Evolutionary conservation across 768 basidiomycete species (phyloP).

Genomic region (Suillus variegatus): DNA sequence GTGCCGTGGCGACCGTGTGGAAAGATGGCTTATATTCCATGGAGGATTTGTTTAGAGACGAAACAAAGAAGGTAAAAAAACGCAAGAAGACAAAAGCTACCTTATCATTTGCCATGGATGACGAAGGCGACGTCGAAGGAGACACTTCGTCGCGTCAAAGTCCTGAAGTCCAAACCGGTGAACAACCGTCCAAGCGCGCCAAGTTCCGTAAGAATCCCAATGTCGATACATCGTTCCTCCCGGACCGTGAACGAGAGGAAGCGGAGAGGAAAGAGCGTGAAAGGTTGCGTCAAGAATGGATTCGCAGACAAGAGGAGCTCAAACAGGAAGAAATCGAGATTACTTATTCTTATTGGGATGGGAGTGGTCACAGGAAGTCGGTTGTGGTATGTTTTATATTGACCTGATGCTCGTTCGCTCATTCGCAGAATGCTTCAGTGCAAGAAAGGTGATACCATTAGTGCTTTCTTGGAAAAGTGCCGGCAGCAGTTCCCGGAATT

Average conservation of each 20-base stretch:
- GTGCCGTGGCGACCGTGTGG: conserved; percentile 12
- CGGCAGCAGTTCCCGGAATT: conserved; percentile 92
- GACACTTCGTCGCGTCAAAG: conserved; percentile 40
- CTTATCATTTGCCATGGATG: conserved; percentile 89
- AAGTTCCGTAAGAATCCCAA: conserved; percentile 94
- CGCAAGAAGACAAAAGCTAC: conserved; percentile 91
- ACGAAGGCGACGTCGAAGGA: conserved; percentile 53
- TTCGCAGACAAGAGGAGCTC: conserved; percentile 67
- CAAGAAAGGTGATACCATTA: conserved; percentile 93
- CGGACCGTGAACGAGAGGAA: conserved; percentile 96
- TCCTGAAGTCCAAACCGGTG: conserved; percentile 40
- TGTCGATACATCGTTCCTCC: conserved; percentile 97
- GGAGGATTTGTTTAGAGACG: conserved; percentile 88
- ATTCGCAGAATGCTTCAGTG: conserved; percentile 54
- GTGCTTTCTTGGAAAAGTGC: conserved; percentile 89
- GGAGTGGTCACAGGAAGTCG: conserved; percentile 92
- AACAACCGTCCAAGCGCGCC: conserved; percentile 61
- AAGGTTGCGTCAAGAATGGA: conserved; percentile 86
- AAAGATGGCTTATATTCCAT: conserved; percentile 68
- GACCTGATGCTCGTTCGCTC: background rate
- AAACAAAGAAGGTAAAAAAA: conserved; percentile 86
- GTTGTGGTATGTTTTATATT: conserved; percentile 63
- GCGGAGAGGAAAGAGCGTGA: conserved; percentile 88
- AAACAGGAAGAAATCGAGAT: conserved; percentile 83
- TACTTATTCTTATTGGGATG: conserved; percentile 98